Evolutionary conservation across 208 protist genomes (phyloP).

Genomic region (Trypanosoma platydactyli): DNA sequence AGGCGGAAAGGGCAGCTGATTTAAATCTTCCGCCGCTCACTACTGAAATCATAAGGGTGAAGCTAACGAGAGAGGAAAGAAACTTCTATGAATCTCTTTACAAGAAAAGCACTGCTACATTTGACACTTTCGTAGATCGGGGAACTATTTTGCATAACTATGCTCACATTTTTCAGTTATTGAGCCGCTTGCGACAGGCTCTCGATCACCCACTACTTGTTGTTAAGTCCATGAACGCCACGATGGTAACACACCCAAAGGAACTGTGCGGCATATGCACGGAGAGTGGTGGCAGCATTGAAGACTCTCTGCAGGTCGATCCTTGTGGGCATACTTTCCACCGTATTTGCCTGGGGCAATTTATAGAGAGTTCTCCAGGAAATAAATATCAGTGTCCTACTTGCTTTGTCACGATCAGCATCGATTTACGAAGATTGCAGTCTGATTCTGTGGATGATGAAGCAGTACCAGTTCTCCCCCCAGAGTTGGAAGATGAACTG

Average conservation of each 20-base stretch:
- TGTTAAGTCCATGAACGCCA: slow-evolving; percentile 70
- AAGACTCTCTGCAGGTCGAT: slow-evolving; percentile 52
- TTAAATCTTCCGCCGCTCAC: slow-evolving; percentile 75
- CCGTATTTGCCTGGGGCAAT: slow-evolving; percentile 79
- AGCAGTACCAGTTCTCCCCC: slow-evolving; percentile 58
- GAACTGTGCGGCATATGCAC: slow-evolving; percentile 85
- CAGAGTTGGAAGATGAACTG: slow-evolving; percentile 40
- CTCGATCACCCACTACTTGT: slow-evolving; percentile 91
- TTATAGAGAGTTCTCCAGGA: slow-evolving; percentile 82
- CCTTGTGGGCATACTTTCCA: slow-evolving; percentile 88
- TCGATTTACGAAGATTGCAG: slow-evolving; percentile 79
- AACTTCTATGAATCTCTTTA: slow-evolving; percentile 93
- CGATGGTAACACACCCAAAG: slow-evolving; percentile 53
- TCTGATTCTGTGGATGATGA: slow-evolving; percentile 62
- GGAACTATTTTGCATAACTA: slow-evolving; percentile 94
- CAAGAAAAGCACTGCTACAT: slow-evolving; percentile 88
- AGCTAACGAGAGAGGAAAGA: slow-evolving; percentile 76
- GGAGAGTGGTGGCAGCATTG: slow-evolving; percentile 44
- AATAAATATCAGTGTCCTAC: slow-evolving; percentile 79
- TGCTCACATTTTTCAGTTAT: slow-evolving; percentile 94
- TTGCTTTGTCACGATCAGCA: slow-evolving; percentile 85
- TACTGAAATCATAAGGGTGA: slow-evolving; percentile 53
- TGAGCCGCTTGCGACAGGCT: slow-evolving; percentile 90
- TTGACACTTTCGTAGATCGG: slow-evolving; percentile 90
- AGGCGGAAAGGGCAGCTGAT: slow-evolving; percentile 81